phyloP scores from a whole-genome alignment of 805 yeast species.

The Geotrichum ghanense region DNA sequence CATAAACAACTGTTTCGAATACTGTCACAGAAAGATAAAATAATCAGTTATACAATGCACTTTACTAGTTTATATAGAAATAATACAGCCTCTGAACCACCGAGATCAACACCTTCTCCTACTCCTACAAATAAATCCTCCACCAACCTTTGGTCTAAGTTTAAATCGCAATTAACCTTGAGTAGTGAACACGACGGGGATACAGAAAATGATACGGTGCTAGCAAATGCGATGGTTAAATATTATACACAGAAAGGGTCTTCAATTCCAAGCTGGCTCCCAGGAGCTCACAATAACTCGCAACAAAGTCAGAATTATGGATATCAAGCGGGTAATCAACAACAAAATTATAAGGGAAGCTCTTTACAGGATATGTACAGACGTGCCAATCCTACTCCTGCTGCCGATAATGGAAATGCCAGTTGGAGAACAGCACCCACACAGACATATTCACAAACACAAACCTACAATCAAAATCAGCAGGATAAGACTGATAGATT shows the following conservation, averaged over 20 bases:
- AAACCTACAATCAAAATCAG: not conserved
- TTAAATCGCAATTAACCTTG: conserved; percentile 19
- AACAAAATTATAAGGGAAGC: not conserved
- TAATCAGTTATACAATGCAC: too few species aligned
- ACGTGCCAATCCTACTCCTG: not conserved
- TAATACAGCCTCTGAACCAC: too few species aligned
- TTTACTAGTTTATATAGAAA: too few species aligned
- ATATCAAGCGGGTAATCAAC: not conserved
- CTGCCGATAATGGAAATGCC: not conserved
- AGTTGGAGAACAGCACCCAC: not conserved
- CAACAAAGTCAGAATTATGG: not conserved
- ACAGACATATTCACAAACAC: too few species aligned
- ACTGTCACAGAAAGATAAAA: too few species aligned
- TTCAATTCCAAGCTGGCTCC: conserved; percentile 24
- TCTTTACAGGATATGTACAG: not conserved
- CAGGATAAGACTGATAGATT: not conserved
- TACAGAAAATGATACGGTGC: conserved; percentile 31
- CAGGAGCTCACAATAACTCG: not conserved
- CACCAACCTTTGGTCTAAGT: conserved; percentile 19
- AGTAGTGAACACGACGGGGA: conserved; percentile 33
- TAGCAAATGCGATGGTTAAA: conserved; percentile 34
- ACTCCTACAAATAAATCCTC: not conserved
- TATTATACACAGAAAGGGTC: conserved; percentile 25
- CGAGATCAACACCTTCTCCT: not conserved
- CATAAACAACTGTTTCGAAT: too few species aligned